These are phyloP conservation scores for Pleurotus tuoliensis DNA, from an alignment of 768 basidiomycete species.

Conservation along the genomic window DNA sequence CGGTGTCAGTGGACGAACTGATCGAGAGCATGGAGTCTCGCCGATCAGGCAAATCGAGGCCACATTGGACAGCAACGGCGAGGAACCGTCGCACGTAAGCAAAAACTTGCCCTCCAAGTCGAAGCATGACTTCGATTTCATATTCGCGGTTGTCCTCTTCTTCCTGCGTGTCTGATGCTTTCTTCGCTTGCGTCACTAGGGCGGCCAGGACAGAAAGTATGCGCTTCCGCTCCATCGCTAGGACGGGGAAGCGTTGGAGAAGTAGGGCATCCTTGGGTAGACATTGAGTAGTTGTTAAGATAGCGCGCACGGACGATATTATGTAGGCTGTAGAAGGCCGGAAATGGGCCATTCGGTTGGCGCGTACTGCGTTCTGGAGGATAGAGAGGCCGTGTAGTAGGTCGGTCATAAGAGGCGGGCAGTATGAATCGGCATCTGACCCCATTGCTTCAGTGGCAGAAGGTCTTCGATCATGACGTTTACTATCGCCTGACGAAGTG, in stretches of 20 bases:
- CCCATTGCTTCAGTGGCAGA: constrained; percentile 42
- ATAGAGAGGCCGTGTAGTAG: constrained; percentile 83
- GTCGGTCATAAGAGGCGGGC: constrained; percentile 76
- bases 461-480: constrained; percentile 37
- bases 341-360: constrained; percentile 78
- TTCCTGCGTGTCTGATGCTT: constrained; percentile 48
- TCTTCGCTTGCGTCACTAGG: constrained; percentile 78
- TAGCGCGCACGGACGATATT: constrained; percentile 88
- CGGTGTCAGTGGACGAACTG: constrained; percentile 24
- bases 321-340: constrained; percentile 93
- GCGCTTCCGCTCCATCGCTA: constrained; percentile 76
- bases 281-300: constrained; percentile 80
- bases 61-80: constrained; percentile 69
- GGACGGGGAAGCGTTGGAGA: constrained; percentile 57
- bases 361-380: constrained; percentile 78
- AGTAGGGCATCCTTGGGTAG: constrained; percentile 77
- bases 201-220: constrained; percentile 78
- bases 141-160: constrained; percentile 42
- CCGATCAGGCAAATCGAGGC: constrained; percentile 60
- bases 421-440: constrained; percentile 56
- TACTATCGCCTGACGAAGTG: constrained; percentile 27
- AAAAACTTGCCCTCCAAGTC: constrained; percentile 77
- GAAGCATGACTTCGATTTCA: constrained; percentile 77
- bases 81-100: constrained; percentile 79
- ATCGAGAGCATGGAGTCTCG: constrained; percentile 28